Evolutionary conservation across 1,284 basidiomycete genomes (phyloP), one percentile per base, ranked within the genome.

Genomic region (Marasmius fiardii): DNA sequence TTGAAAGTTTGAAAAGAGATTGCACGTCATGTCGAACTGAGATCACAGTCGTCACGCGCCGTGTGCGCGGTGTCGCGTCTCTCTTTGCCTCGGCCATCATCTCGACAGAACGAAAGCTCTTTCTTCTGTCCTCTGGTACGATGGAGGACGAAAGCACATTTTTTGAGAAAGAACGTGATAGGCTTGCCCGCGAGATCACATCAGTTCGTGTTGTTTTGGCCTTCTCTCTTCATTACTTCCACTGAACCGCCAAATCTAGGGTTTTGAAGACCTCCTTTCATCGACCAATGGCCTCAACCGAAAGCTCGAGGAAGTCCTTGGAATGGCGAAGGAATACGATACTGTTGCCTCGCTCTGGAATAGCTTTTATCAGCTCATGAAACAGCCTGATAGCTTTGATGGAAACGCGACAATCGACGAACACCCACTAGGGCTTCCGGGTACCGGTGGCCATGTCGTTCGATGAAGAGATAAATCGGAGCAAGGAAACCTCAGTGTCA

Each of bases 271-370:
- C 58, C 71, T 96, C 4, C 74, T 97, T 16, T 88, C 88, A 1
- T 84, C 89, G n/a, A 88, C 86, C 56, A 98, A 98, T 67, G 81
- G 82, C n/a, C 74, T 95, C 18, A 97, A 97, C 69, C 85, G 95
- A 56, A 95, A 93, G 65, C 77, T 97, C 3, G 95, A 98, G 71
- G 93, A 97, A 68, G 90, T 93, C 0, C 78, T 92, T 35, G 89
- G 90, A 8, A 95, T 97, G 78, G 94, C 95, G 4, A 88, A 87
- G 60, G 95, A 97, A 74, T 96, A 97, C 68, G 86, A 90, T 53
- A 94, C 91, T 0, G 94, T 97, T 50, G 90, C 93, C 1, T 77
- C 83, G 2, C 77, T 98, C 21, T 98, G 95, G 95, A 80, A 86
- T 49, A 85, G 81, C 56, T 93, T 95, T 64, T 85, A 92, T 62